Base-by-base conservation (phyloP, 257 asterid genomes). In the Nicotiana benthamiana region DNA sequence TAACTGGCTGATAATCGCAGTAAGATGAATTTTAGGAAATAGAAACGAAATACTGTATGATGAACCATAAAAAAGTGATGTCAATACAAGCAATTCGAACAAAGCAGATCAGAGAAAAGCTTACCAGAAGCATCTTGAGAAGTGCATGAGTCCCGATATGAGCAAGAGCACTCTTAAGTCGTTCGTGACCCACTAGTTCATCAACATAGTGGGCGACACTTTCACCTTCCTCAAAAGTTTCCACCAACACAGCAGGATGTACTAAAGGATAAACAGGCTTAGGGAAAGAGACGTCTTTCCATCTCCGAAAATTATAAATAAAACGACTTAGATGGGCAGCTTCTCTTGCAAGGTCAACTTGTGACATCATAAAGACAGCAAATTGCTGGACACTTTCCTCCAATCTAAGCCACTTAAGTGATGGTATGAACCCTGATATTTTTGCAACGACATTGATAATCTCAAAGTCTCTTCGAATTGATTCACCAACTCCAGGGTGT, bases 401-500 rank as follows among this genome's bases (percentile, higher is more conserved):
- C 88, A 94, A 87, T 85, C 98, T 91, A 89, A 94, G 85, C 98
- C 98, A 94, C 74, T 84, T 87, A 81, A 94, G 84, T 7, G 90
- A 88, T 72, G 98, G 98, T 28, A 94, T 83, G 74, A 81, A 82
- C 75, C 70, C 88, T n/a, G 98, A 94, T 28, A 86, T 79, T 87
- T 87, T 92, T 1, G 97, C 97, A 51, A 83, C 91, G 52, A 90
- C 26, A 84, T 90, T 91, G 40, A 94, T 94, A 60, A 94, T 94
- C 86, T 87, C 94, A 79, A 92, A 94, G 79, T 94, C 98, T 88
- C 97, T 87, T 86, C 79, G 88, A 84, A 94, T 94, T 53, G 98
- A 92, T 77, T 94, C 98, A 68, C 97, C 98, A 59, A 94, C 98
- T 77, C 97, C 94, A 32, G 97, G 97, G 85, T 94, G 98, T 79